These are phyloP conservation scores for Saussurea involucrata DNA, from an alignment of 129 eudicot species.

Conservation along the genomic window DNA sequence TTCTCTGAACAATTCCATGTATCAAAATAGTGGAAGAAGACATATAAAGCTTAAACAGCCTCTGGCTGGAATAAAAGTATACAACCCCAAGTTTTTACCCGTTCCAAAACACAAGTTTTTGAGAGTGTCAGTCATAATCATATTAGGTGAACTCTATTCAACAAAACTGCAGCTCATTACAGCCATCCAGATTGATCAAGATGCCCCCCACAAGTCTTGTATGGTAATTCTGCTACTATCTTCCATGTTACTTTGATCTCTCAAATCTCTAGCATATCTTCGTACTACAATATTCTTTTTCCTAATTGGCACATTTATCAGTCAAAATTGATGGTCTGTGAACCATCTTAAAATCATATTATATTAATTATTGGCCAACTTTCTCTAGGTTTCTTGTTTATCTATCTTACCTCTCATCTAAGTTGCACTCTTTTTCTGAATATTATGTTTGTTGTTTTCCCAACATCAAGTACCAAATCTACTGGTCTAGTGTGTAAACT, in stretches of 20 bases:
- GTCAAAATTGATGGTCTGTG: neutral
- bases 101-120: neutral
- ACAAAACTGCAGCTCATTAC: constrained; percentile 1
- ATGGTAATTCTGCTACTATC: neutral
- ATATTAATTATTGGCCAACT: neutral
- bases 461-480: neutral
- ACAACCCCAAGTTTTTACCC: neutral
- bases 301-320: too few relatives aligned
- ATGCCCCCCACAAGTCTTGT: neutral
- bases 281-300: neutral
- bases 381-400: constrained; percentile 12
- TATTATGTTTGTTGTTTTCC: neutral
- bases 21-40: neutral
- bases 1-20: neutral
- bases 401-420: constrained; percentile 4
- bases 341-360: constrained; percentile 4
- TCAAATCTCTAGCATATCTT: neutral
- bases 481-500: neutral
- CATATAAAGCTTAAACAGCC: neutral
- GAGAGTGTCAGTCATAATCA: neutral
- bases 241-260: constrained; percentile 4
- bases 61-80: neutral
- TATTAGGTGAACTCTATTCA: neutral
- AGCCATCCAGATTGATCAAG: neutral
- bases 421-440: constrained; percentile 8